A percentile compares a stretch with the other conserved stretches of the same genome.
Evolutionary conservation across 345 rosid genomes (phyloP).

Genomic region (Brassica carinata): DNA sequence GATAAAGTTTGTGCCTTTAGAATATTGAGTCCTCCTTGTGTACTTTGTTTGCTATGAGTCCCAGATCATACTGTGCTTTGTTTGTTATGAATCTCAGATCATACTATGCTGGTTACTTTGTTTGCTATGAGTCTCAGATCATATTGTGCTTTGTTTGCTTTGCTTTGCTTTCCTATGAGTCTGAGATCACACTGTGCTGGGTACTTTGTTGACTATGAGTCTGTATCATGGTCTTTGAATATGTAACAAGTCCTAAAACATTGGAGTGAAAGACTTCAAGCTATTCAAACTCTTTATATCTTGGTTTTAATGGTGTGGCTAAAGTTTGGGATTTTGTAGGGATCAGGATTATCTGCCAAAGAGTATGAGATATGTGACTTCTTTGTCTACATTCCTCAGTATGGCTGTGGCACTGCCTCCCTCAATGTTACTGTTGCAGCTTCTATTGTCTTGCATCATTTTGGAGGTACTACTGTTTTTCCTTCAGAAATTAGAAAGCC

Average conservation of each 20-base stretch:
- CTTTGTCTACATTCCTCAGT: conserved; percentile 89
- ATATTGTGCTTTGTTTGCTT: too few relatives aligned
- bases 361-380: conserved; percentile 93
- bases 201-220: background rate
- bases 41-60: background rate
- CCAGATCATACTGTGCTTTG: background rate
- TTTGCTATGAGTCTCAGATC: background rate
- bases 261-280: background rate
- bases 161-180: too few relatives aligned
- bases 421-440: conserved; percentile 96
- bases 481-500: background rate
- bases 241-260: background rate
- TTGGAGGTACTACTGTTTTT: conserved; percentile 65
- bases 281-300: background rate
- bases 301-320: background rate
- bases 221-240: background rate
- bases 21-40: background rate
- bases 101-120: background rate
- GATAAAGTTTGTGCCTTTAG: background rate
- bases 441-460: conserved; percentile 90
- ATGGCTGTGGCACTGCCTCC: conserved; percentile 92
- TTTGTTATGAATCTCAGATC: background rate
- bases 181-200: background rate
- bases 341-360: conserved; percentile 85
- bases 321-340: conserved; percentile 47